Evolutionary conservation across 2,329 filamentous ascomycete genomes (phyloP).

Genomic region (Calonectria pseudoturangicola): DNA sequence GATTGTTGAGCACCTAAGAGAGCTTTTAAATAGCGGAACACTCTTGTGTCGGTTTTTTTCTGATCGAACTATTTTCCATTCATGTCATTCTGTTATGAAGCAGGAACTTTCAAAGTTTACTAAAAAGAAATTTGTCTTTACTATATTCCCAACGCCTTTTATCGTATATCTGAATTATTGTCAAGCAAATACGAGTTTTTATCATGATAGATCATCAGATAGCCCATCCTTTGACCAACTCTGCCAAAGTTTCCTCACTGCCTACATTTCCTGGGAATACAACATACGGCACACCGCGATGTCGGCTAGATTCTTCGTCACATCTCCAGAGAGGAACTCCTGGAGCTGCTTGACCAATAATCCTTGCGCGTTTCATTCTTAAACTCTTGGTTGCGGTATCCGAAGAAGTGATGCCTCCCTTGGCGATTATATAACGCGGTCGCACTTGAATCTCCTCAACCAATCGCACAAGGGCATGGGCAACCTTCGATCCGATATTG

Average conservation of each 20-base stretch:
- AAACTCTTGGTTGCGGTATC: slow-evolving; percentile 75
- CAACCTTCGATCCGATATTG: slow-evolving; percentile 71
- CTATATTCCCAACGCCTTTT: no score
- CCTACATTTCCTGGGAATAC: slow-evolving; percentile 77
- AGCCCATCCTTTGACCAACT: slow-evolving; percentile 61
- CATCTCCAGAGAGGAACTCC: slow-evolving; percentile 76
- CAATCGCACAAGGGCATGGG: slow-evolving; percentile 69
- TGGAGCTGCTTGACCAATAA: slow-evolving; percentile 73
- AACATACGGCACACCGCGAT: slow-evolving; percentile 71
- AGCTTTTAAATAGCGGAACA: no score
- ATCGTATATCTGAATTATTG: no score
- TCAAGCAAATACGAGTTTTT: no score
- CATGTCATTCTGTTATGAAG: no score
- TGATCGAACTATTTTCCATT: no score
- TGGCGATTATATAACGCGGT: slow-evolving; percentile 75
- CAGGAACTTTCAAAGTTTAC: no score
- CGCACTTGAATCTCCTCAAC: slow-evolving; percentile 64
- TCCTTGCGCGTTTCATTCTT: slow-evolving; percentile 69
- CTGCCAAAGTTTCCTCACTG: slow-evolving; percentile 65
- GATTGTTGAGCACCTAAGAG: no score
- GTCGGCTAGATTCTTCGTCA: slow-evolving; percentile 69
- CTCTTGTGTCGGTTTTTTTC: no score
- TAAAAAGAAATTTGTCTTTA: no score
- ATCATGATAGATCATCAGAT: no score
- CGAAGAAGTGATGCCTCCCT: slow-evolving; percentile 76